Base-by-base conservation (phyloP, 108 stramenopile species). In the Cyclotella kingstonii region DNA sequence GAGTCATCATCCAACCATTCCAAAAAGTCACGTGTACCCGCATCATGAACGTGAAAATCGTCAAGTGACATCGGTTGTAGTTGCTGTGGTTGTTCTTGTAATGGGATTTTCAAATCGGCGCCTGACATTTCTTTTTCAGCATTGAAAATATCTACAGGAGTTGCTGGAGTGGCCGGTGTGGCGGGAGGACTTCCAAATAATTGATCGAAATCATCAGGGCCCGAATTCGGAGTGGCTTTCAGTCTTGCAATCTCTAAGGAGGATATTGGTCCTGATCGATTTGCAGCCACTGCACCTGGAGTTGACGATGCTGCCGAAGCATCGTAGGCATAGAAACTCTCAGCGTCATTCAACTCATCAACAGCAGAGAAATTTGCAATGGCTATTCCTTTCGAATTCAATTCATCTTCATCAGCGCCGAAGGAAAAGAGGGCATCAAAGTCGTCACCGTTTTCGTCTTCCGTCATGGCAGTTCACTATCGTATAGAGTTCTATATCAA, bases 1-100 rank as follows among this genome's bases (percentile, higher is more conserved):
- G 60, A 52, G 39, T 84, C 78, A 47, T 87, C 78, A 48, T 87
- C 86, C 49, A 91, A 47, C 89, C 89, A 91, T 28, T 87, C 81
- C 23, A 91, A 54, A 59, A 91, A 80, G 44, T 91, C 86, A 47
- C 85, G 78, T 29, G 85, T 84, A 21, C 81, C 84, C 25, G 64
- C 54, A 56, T 84, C 89, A 22, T 65, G 70, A 12, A 70, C 69
- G 23, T 72, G 64, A 54, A 76, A 76, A 45, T 71, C 76, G 27
- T 76, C 76, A 46, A 59, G 55, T 23, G 53, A 45, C 33, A 41
- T 22, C 14, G 14, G 40, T 19, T 54, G 41, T 41, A 19, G 30
- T 23, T 40, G 38, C 36, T 35, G 14, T 15, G 25, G 0, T 1
- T 17, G n/a, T 8, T 29, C 2, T 23, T 48, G 47, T 19, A 5